Base-by-base conservation (phyloP, 2,329 filamentous ascomycete genomes). In the Penicillium sumatraense region DNA sequence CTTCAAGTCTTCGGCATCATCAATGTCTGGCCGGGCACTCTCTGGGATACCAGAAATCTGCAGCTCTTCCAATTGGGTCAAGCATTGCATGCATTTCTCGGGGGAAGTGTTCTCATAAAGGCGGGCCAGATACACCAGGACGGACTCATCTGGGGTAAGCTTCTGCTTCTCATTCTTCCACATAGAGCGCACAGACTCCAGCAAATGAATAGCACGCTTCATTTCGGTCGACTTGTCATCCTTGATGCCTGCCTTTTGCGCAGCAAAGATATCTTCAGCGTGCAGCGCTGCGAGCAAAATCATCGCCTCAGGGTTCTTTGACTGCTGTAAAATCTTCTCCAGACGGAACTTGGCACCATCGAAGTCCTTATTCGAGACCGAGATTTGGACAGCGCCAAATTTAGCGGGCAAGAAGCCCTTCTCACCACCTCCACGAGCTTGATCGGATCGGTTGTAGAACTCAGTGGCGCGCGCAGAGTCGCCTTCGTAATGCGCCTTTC, bases 151-250 rank as follows among this genome's bases (percentile, higher is more conserved):
- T 0, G 91, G 88, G 0, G 86, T 80, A 3, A 93, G 76, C 57
- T 90, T 91, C 75, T 89, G 93, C 78, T 95, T 96, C 3, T 91
- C 83, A 62, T 98, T 93, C 75, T 93, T 97, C 95, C 95, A 99
- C 18, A 90, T 86, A 44, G 85, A 84, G 45, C 93, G 88, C 2
- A 96, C 95, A 53, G 84, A 83, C 76, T 99, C 96, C 2, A 99
- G 82, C 27, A 96, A 85, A 14, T 83, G 82, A 49, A 96, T 89
- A 0, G 95, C 93, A 73, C 96, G 97, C 72, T 90, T 95, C 63
- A 86, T 83, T 72, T 97, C 91, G 0, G 85, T 83, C 3, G 86
- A 87, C 72, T 96, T 96, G 74, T 99, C 93, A 60, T 98, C 93
- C 61, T 98, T 95, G 69, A 89, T 93, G 49, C 82, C 82, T 36